A percentile compares a stretch with the other conserved stretches of the same genome.
phyloP scores from a whole-genome alignment of 2,329 filamentous ascomycete species.

The Cyphellophora europaea region DNA sequence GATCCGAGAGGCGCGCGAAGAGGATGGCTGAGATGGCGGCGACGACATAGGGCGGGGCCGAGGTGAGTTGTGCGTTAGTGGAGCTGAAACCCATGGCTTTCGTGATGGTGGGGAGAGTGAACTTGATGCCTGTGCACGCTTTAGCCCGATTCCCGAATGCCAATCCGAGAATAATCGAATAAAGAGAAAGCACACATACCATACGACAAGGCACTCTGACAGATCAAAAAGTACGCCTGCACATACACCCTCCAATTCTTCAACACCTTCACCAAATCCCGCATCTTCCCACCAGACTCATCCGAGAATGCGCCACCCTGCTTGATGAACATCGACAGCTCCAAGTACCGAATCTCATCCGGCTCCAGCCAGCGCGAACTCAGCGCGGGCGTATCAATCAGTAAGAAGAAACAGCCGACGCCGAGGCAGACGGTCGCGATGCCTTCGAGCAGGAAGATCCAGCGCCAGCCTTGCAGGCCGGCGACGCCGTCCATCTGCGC shows the following conservation, averaged over 20 bases:
- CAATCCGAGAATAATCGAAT: too few relatives aligned
- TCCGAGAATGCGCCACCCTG: constrained; percentile 6
- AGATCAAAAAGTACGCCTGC: constrained; percentile 13
- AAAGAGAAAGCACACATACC: constrained; percentile 6
- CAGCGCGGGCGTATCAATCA: constrained; percentile 35
- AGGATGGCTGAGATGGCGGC: constrained; percentile 35
- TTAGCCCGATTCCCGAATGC: too few relatives aligned
- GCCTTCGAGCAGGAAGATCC: constrained; percentile 47
- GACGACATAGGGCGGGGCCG: constrained; percentile 65
- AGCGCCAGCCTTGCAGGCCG: constrained; percentile 37
- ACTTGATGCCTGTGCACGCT: too few relatives aligned
- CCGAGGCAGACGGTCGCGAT: constrained; percentile 34
- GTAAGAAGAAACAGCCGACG: constrained; percentile 29
- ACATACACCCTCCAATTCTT: constrained; percentile 39
- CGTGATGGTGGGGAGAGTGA: constrained; percentile 29
- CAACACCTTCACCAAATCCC: constrained; percentile 35
- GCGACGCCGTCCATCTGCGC: constrained; percentile 33
- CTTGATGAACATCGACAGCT: constrained; percentile 10
- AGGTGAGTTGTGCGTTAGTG: constrained; percentile 59
- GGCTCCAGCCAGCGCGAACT: constrained; percentile 16
- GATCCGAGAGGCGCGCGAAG: constrained; percentile 22
- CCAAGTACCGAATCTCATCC: constrained; percentile 6
- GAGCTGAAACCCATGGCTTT: constrained; percentile 30
- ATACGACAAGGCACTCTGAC: constrained; percentile 9
- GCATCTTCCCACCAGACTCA: constrained; percentile 25